Conservation (phyloP, 2,329 filamentous ascomycete genomes). For the Cladosporium sp. region DNA sequence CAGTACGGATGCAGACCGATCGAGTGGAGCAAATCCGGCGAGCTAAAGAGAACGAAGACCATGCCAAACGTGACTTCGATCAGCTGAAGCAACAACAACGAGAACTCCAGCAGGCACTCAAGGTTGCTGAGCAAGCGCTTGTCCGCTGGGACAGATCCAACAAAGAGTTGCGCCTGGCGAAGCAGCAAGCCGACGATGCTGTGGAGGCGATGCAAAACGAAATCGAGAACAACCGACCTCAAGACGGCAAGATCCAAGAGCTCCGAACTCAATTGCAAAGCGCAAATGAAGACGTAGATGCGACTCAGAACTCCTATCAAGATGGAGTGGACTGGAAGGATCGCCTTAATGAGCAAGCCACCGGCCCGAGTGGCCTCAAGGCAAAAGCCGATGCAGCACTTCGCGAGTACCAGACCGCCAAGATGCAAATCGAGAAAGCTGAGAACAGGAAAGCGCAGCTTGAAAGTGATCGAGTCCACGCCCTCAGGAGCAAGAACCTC, state of each 20-base stretch:
- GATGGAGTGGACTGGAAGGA: constrained; percentile 53
- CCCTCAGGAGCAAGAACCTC: constrained; percentile 47
- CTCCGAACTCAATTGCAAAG: constrained; percentile 56
- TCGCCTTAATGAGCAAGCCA: constrained; percentile 42
- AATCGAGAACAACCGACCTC: constrained; percentile 58
- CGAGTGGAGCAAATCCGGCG: constrained; percentile 37
- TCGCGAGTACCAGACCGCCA: constrained; percentile 30
- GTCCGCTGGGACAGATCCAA: constrained; percentile 51
- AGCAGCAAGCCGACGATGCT: constrained; percentile 63
- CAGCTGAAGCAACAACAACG: constrained; percentile 55
- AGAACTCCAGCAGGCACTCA: constrained; percentile 51
- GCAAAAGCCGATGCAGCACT: constrained; percentile 36
- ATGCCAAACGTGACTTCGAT: constrained; percentile 50
- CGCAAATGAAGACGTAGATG: constrained; percentile 51
- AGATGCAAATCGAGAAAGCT: constrained; percentile 35
- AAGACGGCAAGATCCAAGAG: constrained; percentile 59
- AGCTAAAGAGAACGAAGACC: constrained; percentile 45
- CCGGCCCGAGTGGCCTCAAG: constrained; percentile 31
- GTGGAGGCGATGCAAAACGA: constrained; percentile 69
- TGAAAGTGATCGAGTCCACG: constrained; percentile 38
- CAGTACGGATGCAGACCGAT: constrained; percentile 59
- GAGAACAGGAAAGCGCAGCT: constrained; percentile 36
- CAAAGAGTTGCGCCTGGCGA: constrained; percentile 47
- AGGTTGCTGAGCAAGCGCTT: constrained; percentile 54
- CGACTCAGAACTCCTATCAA: constrained; percentile 48